phyloP scores from a whole-genome alignment of 176 grass and related monocot species.

The Oryza rufipogon region DNA sequence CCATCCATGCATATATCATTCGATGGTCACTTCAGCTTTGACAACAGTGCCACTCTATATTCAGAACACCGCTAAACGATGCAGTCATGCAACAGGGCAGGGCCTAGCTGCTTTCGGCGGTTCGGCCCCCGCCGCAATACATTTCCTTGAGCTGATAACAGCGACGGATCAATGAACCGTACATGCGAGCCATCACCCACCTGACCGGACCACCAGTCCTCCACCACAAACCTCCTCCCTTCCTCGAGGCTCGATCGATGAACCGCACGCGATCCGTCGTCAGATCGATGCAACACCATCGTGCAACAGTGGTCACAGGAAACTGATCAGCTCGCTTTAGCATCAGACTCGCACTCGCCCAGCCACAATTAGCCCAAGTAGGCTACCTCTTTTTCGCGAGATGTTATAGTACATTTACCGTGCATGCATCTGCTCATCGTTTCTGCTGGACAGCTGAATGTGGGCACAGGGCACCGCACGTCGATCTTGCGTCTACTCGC shows the following conservation, averaged over 20 bases:
- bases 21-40: background rate
- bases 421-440: background rate
- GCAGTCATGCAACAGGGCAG: background rate
- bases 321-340: conserved; percentile 7
- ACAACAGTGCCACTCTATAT: no score
- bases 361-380: background rate
- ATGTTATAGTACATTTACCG: background rate
- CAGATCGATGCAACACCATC: background rate
- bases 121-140: background rate
- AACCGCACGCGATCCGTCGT: background rate
- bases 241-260: background rate
- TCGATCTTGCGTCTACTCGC: background rate
- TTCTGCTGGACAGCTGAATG: background rate
- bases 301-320: conserved; percentile 35
- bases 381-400: background rate
- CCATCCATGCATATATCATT: background rate
- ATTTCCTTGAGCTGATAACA: background rate
- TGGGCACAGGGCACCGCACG: background rate
- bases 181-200: background rate
- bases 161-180: background rate
- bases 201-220: background rate
- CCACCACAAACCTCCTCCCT: background rate
- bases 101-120: background rate
- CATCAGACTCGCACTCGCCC: conserved; percentile 32
- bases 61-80: background rate